phyloP scores from a whole-genome alignment of 768 basidiomycete species.

The Podaxis carcinomalis region DNA sequence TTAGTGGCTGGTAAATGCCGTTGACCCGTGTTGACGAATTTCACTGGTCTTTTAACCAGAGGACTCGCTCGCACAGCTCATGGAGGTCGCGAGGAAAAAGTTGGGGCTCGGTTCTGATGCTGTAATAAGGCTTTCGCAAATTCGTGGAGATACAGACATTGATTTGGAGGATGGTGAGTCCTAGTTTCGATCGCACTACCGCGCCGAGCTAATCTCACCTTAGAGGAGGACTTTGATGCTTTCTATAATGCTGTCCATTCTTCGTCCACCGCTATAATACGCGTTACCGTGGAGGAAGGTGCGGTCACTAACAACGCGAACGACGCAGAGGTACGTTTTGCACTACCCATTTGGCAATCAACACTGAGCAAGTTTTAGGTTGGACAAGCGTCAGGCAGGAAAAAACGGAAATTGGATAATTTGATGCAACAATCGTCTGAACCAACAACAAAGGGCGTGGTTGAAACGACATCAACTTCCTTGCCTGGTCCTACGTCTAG shows the following conservation, averaged over 20 bases:
- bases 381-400: background rate
- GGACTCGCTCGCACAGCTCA: slow-evolving; percentile 53
- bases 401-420: slow-evolving; percentile 1
- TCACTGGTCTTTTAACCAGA: slow-evolving; percentile 34
- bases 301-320: background rate
- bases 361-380: background rate
- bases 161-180: slow-evolving; percentile 75
- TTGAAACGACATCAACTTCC: background rate
- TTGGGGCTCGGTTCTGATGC: slow-evolving; percentile 41
- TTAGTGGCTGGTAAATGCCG: slow-evolving; percentile 14
- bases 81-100: slow-evolving; percentile 56
- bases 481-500: background rate
- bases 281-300: slow-evolving; percentile 29
- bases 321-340: background rate
- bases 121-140: slow-evolving; percentile 39
- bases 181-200: background rate
- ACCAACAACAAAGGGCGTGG: background rate
- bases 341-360: background rate
- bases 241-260: slow-evolving; percentile 47
- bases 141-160: slow-evolving; percentile 48
- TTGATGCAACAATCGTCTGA: background rate
- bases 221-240: slow-evolving; percentile 80
- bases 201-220: slow-evolving; percentile 1
- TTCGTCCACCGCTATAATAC: slow-evolving; percentile 28
- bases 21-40: background rate